A percentile compares a stretch with the other conserved stretches of the same genome.
phyloP scores from a whole-genome alignment of 2,329 filamentous ascomycete species.

The Hypoxylon sp. region DNA sequence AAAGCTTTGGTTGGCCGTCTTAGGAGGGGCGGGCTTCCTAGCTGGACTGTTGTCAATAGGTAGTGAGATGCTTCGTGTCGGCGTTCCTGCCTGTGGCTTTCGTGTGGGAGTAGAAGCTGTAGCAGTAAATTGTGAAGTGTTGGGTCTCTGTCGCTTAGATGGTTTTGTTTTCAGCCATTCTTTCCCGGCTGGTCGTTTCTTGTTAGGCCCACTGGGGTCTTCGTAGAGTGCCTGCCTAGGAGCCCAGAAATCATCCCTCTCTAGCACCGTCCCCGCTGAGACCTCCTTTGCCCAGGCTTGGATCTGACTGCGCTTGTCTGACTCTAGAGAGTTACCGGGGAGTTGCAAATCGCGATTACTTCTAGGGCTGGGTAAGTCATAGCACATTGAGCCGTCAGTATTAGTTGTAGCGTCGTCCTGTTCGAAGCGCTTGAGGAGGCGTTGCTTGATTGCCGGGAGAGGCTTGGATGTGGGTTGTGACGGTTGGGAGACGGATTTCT shows the following conservation, averaged over 20 bases:
- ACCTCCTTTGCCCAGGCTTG: slow-evolving; percentile 50
- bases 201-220: slow-evolving; percentile 26
- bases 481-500: slow-evolving; percentile 3
- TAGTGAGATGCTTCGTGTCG: slow-evolving; percentile 26
- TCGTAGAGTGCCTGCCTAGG: slow-evolving; percentile 34
- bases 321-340: slow-evolving; percentile 29
- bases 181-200: slow-evolving; percentile 46
- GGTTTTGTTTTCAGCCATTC: slow-evolving; percentile 53
- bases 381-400: slow-evolving; percentile 52
- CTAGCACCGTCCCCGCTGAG: slow-evolving; percentile 31
- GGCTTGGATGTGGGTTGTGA: slow-evolving; percentile 18
- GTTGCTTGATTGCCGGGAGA: slow-evolving; percentile 27
- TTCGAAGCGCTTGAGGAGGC: slow-evolving; percentile 25
- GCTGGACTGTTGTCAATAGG: slow-evolving; percentile 12
- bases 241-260: slow-evolving; percentile 53
- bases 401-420: slow-evolving; percentile 31
- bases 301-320: slow-evolving; percentile 47
- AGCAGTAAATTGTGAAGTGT: slow-evolving; percentile 40
- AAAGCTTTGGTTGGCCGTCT: slow-evolving; percentile 46
- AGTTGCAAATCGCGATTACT: slow-evolving; percentile 50
- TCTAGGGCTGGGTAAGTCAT: slow-evolving; percentile 59
- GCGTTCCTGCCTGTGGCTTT: slow-evolving; percentile 16
- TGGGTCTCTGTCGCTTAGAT: slow-evolving; percentile 46
- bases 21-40: slow-evolving; percentile 8
- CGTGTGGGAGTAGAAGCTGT: slow-evolving; percentile 47